phyloP scores from a whole-genome alignment of 2,329 filamentous ascomycete species.

The Gliomastix tumulicola region DNA sequence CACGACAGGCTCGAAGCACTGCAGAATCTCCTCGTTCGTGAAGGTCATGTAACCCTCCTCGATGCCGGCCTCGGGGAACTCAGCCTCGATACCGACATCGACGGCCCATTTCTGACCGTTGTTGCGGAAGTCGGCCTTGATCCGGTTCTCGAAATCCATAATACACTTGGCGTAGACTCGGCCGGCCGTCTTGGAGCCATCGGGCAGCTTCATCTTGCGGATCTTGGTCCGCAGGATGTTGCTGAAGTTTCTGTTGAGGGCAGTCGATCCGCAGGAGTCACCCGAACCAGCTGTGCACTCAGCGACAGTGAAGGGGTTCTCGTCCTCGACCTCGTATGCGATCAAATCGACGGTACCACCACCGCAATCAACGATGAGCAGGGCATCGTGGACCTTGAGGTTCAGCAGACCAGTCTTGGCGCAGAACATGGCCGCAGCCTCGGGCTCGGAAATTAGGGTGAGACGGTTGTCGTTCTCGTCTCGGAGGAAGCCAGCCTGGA shows the following conservation, averaged over 20 bases:
- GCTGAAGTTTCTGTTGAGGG: slow-evolving; percentile 95
- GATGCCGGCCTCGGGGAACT: slow-evolving; percentile 95
- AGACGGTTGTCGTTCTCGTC: slow-evolving; percentile 97
- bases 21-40: slow-evolving; percentile 96
- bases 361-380: slow-evolving; percentile 96
- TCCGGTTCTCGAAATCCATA: slow-evolving; percentile 99
- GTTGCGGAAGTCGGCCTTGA: slow-evolving; percentile 99
- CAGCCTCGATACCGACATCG: slow-evolving; percentile 95
- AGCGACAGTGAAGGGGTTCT: slow-evolving; percentile 92
- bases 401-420: slow-evolving; percentile 94
- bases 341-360: slow-evolving; percentile 98
- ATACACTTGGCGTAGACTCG: slow-evolving; percentile 99
- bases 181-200: slow-evolving; percentile 94
- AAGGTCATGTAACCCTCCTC: slow-evolving; percentile 99
- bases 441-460: slow-evolving; percentile 91
- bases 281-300: slow-evolving; percentile 97
- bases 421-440: slow-evolving; percentile 95
- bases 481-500: slow-evolving; percentile 91
- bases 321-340: slow-evolving; percentile 96
- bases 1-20: slow-evolving; percentile 97
- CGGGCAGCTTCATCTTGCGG: slow-evolving; percentile 96
- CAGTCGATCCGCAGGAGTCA: slow-evolving; percentile 97
- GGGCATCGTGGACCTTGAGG: slow-evolving; percentile 96
- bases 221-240: slow-evolving; percentile 98
- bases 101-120: slow-evolving; percentile 99